Evolutionary conservation across 495 filamentous ascomycete species (phyloP), one percentile per base, ranked within the genome.

Genomic region (Amphirosellinia nigrospora): DNA sequence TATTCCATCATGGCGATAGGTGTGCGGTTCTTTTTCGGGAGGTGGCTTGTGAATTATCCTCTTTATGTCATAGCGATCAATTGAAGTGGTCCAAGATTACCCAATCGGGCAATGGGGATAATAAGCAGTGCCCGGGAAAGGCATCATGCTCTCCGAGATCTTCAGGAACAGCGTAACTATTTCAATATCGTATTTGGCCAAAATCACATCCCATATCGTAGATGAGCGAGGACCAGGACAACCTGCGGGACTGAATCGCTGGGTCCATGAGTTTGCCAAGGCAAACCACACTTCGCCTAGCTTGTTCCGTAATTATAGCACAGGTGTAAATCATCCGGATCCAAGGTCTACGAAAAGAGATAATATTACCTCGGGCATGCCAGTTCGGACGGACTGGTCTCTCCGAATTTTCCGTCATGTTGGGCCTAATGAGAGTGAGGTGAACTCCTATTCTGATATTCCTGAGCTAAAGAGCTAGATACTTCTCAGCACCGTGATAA

Each of bases 41-140:
- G 43, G 45, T 68, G 4, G 53, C 26, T 39, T 23, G 21, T 43
- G 65, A n/a, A 53, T 53, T 13, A 21, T 21, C 53, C 39, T 19
- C 26, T 38, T 59, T 21, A n/a, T 9, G 50, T 28, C 43, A 10
- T 46, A 16, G 64, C 50, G 48, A 67, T 67, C 50, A 36, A 26
- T 61, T 19, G 34, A 2, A 26, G 58, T 41, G 26, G 34, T 13
- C 32, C 21, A 15, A 36, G 19, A 23, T 59, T 15, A 21, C 65
- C 55, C 52, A 68, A 43, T 58, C 65, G 52, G 65, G 55, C 65
- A 59, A 60, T 36, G 13, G 28, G 55, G 52, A 46, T 48, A 68
- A 46, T 60, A 46, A 68, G 52, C 53, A 62, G 16, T 41, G 26
- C 41, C 21, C 66, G 53, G 50, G 62, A 58, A 32, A 28, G 19